Conservation (phyloP, 2,329 filamentous ascomycete species). For the Alternaria sp. region DNA sequence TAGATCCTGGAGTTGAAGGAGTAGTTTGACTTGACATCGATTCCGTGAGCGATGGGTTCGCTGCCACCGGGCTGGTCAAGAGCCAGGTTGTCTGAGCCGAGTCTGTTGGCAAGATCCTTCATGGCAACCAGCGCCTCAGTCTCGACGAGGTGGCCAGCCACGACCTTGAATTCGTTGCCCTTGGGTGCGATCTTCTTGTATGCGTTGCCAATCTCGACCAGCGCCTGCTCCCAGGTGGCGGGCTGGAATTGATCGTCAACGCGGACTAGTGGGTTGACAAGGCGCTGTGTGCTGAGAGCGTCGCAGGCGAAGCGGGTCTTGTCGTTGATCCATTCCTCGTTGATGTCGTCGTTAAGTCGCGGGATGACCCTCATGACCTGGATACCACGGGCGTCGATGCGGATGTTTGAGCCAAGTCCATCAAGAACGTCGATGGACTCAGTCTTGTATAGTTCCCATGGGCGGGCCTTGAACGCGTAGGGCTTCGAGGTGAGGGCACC, state of each 20-base stretch:
- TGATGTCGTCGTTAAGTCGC: slow-evolving; percentile 94
- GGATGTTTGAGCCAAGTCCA: slow-evolving; percentile 90
- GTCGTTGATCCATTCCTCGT: slow-evolving; percentile 99
- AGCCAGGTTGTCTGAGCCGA: slow-evolving; percentile 94
- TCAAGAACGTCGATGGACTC: slow-evolving; percentile 96
- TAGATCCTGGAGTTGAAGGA: slow-evolving; percentile 95
- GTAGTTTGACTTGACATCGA: slow-evolving; percentile 94
- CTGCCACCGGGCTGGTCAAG: slow-evolving; percentile 87
- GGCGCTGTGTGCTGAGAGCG: slow-evolving; percentile 91
- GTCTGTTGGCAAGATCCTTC: slow-evolving; percentile 96
- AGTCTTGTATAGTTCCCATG: slow-evolving; percentile 96
- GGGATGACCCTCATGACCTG: slow-evolving; percentile 96
- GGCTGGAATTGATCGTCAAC: slow-evolving; percentile 90
- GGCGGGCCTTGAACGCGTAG: slow-evolving; percentile 94
- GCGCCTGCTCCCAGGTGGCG: slow-evolving; percentile 92
- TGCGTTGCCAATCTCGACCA: slow-evolving; percentile 83
- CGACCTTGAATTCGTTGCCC: slow-evolving; percentile 93
- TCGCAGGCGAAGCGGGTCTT: slow-evolving; percentile 97
- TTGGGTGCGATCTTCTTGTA: slow-evolving; percentile 80
- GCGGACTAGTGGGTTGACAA: slow-evolving; percentile 90
- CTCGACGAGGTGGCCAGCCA: slow-evolving; percentile 90
- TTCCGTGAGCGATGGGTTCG: slow-evolving; percentile 85
- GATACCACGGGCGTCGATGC: slow-evolving; percentile 88
- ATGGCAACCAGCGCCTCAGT: slow-evolving; percentile 93
- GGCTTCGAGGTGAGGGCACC: slow-evolving; percentile 96